phyloP scores from a whole-genome alignment of 2,329 filamentous ascomycete species.

The Aspergillus sp. region DNA sequence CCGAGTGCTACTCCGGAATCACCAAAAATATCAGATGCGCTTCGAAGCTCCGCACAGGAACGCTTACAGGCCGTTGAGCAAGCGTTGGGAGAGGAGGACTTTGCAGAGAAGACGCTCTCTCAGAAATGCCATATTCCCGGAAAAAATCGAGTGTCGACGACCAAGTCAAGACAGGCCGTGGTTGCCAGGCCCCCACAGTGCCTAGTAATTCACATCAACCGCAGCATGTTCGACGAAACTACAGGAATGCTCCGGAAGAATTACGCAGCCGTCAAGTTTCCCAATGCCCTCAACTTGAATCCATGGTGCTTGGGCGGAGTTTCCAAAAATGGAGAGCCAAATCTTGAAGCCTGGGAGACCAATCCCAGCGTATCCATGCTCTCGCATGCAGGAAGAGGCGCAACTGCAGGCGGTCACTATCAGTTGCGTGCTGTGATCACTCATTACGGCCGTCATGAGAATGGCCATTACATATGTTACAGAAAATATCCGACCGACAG shows the following conservation, averaged over 20 bases:
- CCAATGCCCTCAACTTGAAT: constrained; percentile 70
- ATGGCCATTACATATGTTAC: constrained; percentile 94
- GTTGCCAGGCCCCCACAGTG: constrained; percentile 79
- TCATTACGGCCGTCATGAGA: constrained; percentile 88
- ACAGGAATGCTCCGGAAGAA: constrained; percentile 85
- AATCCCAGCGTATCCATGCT: constrained; percentile 75
- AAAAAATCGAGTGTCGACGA: constrained; percentile 71
- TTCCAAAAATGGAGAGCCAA: constrained; percentile 33
- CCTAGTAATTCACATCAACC: constrained; percentile 83
- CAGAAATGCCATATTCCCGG: constrained; percentile 67
- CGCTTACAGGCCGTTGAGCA: constrained; percentile 68
- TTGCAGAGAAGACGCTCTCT: constrained; percentile 67
- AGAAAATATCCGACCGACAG: constrained; percentile 62
- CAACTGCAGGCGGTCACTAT: constrained; percentile 59
- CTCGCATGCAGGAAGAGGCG: constrained; percentile 58
- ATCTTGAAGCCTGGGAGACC: constrained; percentile 68
- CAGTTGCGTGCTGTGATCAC: constrained; percentile 81
- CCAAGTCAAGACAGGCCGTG: constrained; percentile 87
- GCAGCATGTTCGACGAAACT: constrained; percentile 83
- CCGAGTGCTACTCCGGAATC: constrained; percentile 23
- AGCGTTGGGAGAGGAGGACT: constrained; percentile 77
- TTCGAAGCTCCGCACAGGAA: constrained; percentile 46
- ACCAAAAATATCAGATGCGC: constrained; percentile 34
- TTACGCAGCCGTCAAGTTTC: constrained; percentile 75
- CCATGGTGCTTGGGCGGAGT: constrained; percentile 79